Evolutionary conservation across 1,284 basidiomycete species (phyloP), one percentile per base, ranked within the genome.

Genomic region (Leccinum fallax): DNA sequence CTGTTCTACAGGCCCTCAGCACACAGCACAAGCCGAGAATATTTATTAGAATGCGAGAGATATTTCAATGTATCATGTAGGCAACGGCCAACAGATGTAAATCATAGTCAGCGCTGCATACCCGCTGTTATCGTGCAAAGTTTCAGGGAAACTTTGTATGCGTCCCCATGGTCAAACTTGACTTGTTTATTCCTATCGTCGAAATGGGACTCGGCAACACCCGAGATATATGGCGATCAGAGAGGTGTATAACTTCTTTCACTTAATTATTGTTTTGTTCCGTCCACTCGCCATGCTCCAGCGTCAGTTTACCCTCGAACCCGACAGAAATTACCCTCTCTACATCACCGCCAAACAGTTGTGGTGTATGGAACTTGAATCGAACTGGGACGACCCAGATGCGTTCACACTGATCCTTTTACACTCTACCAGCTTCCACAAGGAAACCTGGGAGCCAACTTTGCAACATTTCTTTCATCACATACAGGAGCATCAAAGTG

Each of bases 381-480:
- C 64, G 1, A 63, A 78, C 61, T 70, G 72, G 53, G 65, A 68
- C 21, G 66, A 69, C 53, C 74, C 74, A 9, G 71, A 78, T 36
- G 83, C 82, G 2, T 69, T 81, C 60, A 87, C 85, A 0, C 74
- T 87, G 28, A 75, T 88, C 46, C 67, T 85, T 24, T 75, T 87
- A 4, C 86, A 88, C 68, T 83, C 85, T 2, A 87, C 86, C 2
- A 85, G 85, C 68, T 87, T 85, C 67, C 85, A 86, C 74, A 88
- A 88, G 69, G 86, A 88, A 71, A 84, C 81, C 2, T 88, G 85
- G 86, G 84, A 86, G 65, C 84, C 87, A 2, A 80, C 81, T 3
- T 65, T 88, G 16, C 67, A 51, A 6, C 54, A 63, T 53, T 15
- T 76, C 51, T 68, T 74, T 6, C 52, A 68, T 4, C 38, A 57